Evolutionary conservation across 805 yeast genomes (phyloP).

Genomic region (Sugiyamaella americana): DNA sequence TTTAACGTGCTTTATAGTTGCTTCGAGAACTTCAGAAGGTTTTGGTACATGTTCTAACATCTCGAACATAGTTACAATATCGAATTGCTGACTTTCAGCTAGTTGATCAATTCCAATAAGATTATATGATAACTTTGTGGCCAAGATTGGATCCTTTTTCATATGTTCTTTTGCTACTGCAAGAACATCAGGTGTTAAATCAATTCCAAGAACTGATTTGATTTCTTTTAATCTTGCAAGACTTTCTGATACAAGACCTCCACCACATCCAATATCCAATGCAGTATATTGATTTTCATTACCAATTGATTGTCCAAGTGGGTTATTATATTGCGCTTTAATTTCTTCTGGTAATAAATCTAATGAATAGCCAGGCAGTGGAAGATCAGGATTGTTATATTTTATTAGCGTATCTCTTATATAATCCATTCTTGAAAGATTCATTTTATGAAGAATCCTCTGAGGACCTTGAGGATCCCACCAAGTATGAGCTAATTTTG

Average conservation of each 20-base stretch:
- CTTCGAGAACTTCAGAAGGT: constrained; percentile 67
- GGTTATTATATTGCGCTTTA: constrained; percentile 1
- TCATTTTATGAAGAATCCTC: constrained; percentile 91
- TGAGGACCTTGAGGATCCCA: constrained; percentile 96
- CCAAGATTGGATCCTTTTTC: constrained; percentile 56
- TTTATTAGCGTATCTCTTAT: constrained; percentile 56
- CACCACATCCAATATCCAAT: constrained; percentile 96
- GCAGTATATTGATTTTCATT: constrained; percentile 37
- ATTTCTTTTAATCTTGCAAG: constrained; percentile 64
- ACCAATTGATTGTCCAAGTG: constrained; percentile 26
- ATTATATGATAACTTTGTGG: constrained; percentile 51
- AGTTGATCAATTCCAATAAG: constrained; percentile 58
- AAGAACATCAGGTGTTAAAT: constrained; percentile 76
- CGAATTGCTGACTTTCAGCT: constrained; percentile 40
- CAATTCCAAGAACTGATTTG: constrained; percentile 73
- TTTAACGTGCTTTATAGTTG: constrained; percentile 60
- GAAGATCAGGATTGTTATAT: constrained; percentile 49
- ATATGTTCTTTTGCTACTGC: constrained; percentile 72
- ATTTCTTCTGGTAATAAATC: constrained; percentile 53
- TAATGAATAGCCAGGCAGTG: constrained; percentile 75
- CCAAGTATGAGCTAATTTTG: constrained; percentile 89
- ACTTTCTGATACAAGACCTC: constrained; percentile 88
- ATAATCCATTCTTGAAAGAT: constrained; percentile 81
- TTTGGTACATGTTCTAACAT: constrained; percentile 90
- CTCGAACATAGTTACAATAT: constrained; percentile 86